A percentile compares a stretch with the other conserved stretches of the same genome.
Conservation (phyloP, 805 yeast species). For the Ascoidea tarda region DNA sequence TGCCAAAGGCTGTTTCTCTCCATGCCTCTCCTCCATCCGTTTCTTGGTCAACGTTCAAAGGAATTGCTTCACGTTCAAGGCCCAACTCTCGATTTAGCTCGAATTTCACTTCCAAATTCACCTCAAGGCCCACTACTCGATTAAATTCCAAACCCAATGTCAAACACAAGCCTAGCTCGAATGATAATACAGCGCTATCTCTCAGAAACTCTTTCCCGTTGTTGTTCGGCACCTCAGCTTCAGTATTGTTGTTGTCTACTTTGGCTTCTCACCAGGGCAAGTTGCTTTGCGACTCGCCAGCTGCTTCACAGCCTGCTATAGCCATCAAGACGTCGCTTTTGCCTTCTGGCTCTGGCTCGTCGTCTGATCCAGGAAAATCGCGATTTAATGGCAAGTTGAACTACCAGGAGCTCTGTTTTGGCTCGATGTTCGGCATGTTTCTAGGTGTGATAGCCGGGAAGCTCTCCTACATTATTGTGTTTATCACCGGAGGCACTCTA, state of each 20-base stretch:
- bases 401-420: slow-evolving; percentile 45
- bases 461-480: slow-evolving; percentile 37
- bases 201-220: background rate
- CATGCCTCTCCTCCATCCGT: too few relatives aligned
- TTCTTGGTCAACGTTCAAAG: too few relatives aligned
- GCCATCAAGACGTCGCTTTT: background rate
- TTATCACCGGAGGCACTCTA: slow-evolving; percentile 31
- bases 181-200: too few relatives aligned
- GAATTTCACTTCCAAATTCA: too few relatives aligned
- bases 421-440: slow-evolving; percentile 43
- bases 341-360: background rate
- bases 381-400: slow-evolving; percentile 27
- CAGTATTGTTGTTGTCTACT: background rate
- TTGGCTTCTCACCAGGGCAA: background rate
- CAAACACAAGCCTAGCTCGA: too few relatives aligned
- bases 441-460: slow-evolving; percentile 47
- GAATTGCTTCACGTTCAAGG: too few relatives aligned
- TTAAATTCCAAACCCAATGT: too few relatives aligned
- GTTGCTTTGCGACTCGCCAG: background rate
- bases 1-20: too few relatives aligned
- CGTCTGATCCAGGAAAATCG: too few relatives aligned
- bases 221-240: background rate
- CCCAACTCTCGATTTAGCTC: too few relatives aligned
- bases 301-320: background rate
- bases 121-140: too few relatives aligned